These are phyloP conservation scores for Aureobasidium sp. DNA, from an alignment of 2,329 filamentous ascomycete genomes.

Conservation along the genomic window DNA sequence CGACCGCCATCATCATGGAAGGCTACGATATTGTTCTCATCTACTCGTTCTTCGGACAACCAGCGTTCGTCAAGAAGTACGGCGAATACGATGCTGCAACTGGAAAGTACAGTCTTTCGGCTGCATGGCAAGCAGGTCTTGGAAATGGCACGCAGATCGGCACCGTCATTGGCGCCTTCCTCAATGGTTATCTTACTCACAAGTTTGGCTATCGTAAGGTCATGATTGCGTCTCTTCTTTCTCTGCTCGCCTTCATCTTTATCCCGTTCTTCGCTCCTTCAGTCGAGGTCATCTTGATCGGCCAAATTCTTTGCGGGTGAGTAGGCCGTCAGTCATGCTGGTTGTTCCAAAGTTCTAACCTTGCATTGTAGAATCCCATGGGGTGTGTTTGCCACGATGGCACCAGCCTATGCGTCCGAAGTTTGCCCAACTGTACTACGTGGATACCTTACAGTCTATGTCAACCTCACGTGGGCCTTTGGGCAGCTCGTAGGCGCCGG, in stretches of 20 bases:
- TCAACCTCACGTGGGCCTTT: constrained; percentile 57
- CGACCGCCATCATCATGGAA: constrained; percentile 53
- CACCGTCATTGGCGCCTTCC: constrained; percentile 7
- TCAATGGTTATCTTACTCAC: constrained; percentile 6
- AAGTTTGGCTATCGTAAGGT: constrained; percentile 11
- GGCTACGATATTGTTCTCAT: constrained; percentile 59
- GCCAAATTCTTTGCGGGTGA: constrained; percentile 53
- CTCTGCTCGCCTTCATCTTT: constrained; percentile 44
- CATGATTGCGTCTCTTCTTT: neutral
- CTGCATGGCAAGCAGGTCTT: constrained; percentile 35
- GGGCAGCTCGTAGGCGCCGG: constrained; percentile 50
- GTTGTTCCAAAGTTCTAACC: neutral
- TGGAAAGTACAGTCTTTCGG: constrained; percentile 31
- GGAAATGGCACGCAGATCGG: neutral
- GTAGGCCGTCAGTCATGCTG: neutral
- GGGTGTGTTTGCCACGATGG: constrained; percentile 53
- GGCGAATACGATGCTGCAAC: constrained; percentile 43
- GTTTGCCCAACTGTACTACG: constrained; percentile 54
- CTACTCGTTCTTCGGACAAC: constrained; percentile 54
- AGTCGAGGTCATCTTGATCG: constrained; percentile 44
- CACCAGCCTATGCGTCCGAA: constrained; percentile 60
- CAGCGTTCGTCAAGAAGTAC: constrained; percentile 52
- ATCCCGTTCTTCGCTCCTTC: constrained; percentile 28
- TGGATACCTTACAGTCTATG: constrained; percentile 51
- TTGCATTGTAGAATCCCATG: constrained; percentile 38